These are phyloP conservation scores for Aspergillus taichungensis DNA, from an alignment of 495 filamentous ascomycete species.

Conservation along the genomic window DNA sequence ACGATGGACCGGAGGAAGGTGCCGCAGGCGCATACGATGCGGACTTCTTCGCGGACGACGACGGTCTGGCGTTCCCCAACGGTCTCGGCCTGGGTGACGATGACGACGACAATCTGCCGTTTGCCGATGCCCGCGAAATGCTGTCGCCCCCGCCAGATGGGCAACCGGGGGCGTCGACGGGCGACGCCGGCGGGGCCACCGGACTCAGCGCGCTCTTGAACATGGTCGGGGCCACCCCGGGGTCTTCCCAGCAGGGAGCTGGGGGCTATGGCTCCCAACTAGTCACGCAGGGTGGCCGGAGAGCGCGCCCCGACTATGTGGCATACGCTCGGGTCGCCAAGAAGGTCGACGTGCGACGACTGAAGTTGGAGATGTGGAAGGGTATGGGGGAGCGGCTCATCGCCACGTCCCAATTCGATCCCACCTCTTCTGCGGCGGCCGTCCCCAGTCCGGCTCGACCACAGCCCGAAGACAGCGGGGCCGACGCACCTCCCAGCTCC, in stretches of 20 bases:
- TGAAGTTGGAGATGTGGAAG: constrained; percentile 96
- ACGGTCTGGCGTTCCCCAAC: constrained; percentile 68
- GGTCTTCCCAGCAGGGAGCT: constrained; percentile 17
- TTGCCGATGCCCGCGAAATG: constrained; percentile 86
- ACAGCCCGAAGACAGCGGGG: constrained; percentile 22
- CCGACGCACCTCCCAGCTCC: constrained; percentile 27
- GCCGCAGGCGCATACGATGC: constrained; percentile 77
- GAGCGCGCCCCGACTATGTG: constrained; percentile 86
- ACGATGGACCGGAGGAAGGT: constrained; percentile 41
- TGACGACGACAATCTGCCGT: constrained; percentile 74
- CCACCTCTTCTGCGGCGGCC: constrained; percentile 20
- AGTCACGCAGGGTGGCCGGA: constrained; percentile 72
- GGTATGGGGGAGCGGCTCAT: constrained; percentile 56
- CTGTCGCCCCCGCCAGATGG: constrained; percentile 64
- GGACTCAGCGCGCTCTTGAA: constrained; percentile 34
- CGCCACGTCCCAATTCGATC: constrained; percentile 25
- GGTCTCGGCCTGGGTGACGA: constrained; percentile 50
- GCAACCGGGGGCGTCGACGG: constrained; percentile 25
- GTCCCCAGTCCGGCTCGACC: constrained; percentile 13
- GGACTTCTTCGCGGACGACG: constrained; percentile 96
- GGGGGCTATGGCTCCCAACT: constrained; percentile 83
- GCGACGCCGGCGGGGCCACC: constrained; percentile 25
- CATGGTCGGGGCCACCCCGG: constrained; percentile 38
- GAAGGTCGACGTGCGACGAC: constrained; percentile 92
- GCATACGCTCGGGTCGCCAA: constrained; percentile 94